phyloP scores from a whole-genome alignment of 345 rosid species.

The Limnanthes douglasii region DNA sequence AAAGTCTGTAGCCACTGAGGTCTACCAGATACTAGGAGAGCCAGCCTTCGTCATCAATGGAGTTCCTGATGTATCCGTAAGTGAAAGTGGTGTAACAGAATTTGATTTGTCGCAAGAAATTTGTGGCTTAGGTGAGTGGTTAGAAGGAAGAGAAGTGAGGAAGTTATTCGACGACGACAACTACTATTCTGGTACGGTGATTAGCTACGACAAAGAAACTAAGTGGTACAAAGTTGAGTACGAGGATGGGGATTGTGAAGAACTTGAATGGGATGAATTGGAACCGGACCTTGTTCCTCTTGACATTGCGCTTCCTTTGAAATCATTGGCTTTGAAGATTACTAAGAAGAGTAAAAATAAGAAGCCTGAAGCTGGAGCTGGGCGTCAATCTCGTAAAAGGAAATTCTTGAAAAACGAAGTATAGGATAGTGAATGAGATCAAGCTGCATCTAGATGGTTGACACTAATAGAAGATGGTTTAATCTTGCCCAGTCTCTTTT shows the following conservation, averaged over 20 bases:
- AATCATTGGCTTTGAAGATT: constrained; percentile 41
- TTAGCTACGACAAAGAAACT: constrained; percentile 34
- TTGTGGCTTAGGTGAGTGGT: constrained; percentile 54
- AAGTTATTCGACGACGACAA: constrained; percentile 34
- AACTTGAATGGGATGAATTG: constrained; percentile 46
- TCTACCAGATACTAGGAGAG: constrained; percentile 54
- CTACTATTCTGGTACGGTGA: constrained; percentile 33
- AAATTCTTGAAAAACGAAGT: too few relatives aligned
- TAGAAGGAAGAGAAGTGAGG: constrained; percentile 64
- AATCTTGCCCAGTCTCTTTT: too few relatives aligned
- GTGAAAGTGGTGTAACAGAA: constrained; percentile 5
- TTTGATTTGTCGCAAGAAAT: constrained; percentile 15
- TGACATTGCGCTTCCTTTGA: constrained; percentile 51
- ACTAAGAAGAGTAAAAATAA: too few relatives aligned
- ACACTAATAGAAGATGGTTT: too few relatives aligned
- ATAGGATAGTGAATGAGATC: too few relatives aligned
- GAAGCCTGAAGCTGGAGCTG: too few relatives aligned
- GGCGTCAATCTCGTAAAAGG: too few relatives aligned
- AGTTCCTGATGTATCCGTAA: constrained; percentile 29
- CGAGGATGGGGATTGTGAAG: constrained; percentile 52
- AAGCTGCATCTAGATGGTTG: too few relatives aligned
- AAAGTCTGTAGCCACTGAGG: constrained; percentile 11
- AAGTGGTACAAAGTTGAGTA: constrained; percentile 53
- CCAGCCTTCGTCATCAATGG: constrained; percentile 74
- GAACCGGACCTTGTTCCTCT: constrained; percentile 41